These are phyloP conservation scores for Eremothecium gossypii DNA, from an alignment of 1,139 yeast species.

Conservation along the genomic window DNA sequence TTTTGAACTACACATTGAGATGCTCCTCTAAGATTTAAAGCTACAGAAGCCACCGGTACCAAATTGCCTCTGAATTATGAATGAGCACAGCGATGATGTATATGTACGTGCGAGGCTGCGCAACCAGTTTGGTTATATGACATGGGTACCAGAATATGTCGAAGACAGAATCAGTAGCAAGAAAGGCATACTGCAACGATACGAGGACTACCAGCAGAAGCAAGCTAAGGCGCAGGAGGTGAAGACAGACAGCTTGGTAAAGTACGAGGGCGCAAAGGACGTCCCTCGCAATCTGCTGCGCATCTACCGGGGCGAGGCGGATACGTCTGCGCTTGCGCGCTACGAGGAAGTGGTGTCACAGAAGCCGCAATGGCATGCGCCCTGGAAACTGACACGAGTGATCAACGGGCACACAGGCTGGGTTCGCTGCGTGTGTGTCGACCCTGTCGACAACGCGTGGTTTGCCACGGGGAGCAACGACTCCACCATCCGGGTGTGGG, in stretches of 20 bases:
- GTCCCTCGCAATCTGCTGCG: neutral
- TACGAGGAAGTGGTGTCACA: constrained; percentile 18
- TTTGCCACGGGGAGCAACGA: constrained; percentile 90
- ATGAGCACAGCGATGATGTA: constrained; percentile 11
- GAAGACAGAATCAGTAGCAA: constrained; percentile 17
- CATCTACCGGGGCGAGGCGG: constrained; percentile 1
- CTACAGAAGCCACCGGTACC: too few species aligned
- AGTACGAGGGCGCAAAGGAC: constrained; percentile 3
- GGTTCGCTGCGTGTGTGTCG: constrained; percentile 73
- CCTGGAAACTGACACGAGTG: constrained; percentile 67
- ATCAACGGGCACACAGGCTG: constrained; percentile 90
- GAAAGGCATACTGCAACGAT: constrained; percentile 11
- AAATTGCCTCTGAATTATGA: neutral
- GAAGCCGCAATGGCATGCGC: constrained; percentile 43
- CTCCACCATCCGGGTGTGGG: constrained; percentile 87
- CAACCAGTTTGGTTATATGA: constrained; percentile 23
- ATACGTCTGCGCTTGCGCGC: constrained; percentile 17
- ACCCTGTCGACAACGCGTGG: constrained; percentile 75
- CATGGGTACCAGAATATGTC: constrained; percentile 21
- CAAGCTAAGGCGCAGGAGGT: neutral
- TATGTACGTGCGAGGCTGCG: constrained; percentile 24
- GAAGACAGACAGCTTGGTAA: neutral
- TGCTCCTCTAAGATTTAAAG: neutral
- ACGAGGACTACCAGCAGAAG: constrained; percentile 7
- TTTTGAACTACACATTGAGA: neutral